Evolutionary conservation across 306 rosid species (phyloP), one percentile per base, ranked within the genome.

Genomic region (Inga laurina): DNA sequence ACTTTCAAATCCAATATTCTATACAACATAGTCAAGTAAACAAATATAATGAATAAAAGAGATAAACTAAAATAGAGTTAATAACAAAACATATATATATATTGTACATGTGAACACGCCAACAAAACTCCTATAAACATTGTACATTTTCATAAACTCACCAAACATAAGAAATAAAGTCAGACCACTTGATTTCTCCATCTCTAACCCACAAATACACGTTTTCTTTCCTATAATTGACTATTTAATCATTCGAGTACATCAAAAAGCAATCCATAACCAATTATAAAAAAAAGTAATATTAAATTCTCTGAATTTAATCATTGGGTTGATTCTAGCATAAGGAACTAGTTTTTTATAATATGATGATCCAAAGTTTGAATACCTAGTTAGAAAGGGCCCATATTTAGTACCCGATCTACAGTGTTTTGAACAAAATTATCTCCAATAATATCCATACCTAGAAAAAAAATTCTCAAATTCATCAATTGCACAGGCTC

Each of bases 361-460:
- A 37, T 1, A 37, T 37, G 41, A 37, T 37, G 7, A 37, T 0
- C 41, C 0, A 39, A 39, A 1, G 1, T 39, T 39, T 39, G 0
- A 39, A 39, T 39, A 0, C 7, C 1, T 39, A 6, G 0, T 39
- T 0, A 39, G 8, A 39, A 7, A 39, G 8, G 1, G 1, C 1
- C 7, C 8, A 39, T 5, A 37, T 37, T 37, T 37, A 37, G 6
- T 39, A 39, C 1, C 7, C 5, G 0, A 5, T 5, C 5, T 6
- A 37, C 41, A 6, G 0, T 39, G 0, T 0, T 0, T 39, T 4
- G 0, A 6, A 39, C 8, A 39, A 0, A 5, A 37, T 6, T 39
- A 1, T 1, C 43, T 39, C 8, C 8, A 39, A 39, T 5, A 39
- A 0, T 5, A 37, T 7, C 41, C 0, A 4, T 0, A 5, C 7